Base-by-base conservation (phyloP, 2,329 filamentous ascomycete genomes). In the Eutypa lata region DNA sequence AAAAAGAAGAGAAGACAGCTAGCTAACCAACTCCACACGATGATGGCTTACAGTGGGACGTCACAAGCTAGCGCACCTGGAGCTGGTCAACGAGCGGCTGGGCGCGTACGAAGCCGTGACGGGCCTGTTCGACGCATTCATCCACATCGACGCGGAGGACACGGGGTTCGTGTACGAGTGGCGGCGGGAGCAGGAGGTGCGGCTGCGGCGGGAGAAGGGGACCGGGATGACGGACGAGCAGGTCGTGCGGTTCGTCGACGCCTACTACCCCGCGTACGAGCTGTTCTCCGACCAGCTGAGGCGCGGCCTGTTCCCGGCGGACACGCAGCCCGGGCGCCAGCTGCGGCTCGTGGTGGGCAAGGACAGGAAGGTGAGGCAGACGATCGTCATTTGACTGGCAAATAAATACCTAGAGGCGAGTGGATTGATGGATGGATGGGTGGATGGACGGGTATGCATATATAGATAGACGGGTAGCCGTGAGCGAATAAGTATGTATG, bases 171-270 rank as follows among this genome's bases (percentile, higher is more conserved):
- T 96, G 49, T 96, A 96, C 63, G 81, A 80, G 56, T 96, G 92
- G 92, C 83, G 91, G 14, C 74, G 86, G 61, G 78, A 96, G 72
- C 90, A 96, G 71, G 91, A 96, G 71, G 80, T 81, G 47, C 81
- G 81, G 53, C 76, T 96, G 62, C 81, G 88, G 22, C 75, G 75
- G 7, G 72, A 78, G 21, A 88, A 81, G 58, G 90, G 89, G 8
- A 80, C 78, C 0, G 91, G 90, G 28, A 96, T 96, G 92, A 88
- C 83, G 1, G 86, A 90, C 60, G 87, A 90, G 52, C 82, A 93
- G 68, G 90, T 96, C 43, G 76, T 83, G 52, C 76, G 79, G 46
- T 96, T 96, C 68, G 89, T 84, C 28, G 80, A 84, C 56, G 80
- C 76, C 1, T 84, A 90, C 68, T 89, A 86, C 62, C 87, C 87